Conservation (phyloP, 805 yeast species). For the Candida succiphila region DNA sequence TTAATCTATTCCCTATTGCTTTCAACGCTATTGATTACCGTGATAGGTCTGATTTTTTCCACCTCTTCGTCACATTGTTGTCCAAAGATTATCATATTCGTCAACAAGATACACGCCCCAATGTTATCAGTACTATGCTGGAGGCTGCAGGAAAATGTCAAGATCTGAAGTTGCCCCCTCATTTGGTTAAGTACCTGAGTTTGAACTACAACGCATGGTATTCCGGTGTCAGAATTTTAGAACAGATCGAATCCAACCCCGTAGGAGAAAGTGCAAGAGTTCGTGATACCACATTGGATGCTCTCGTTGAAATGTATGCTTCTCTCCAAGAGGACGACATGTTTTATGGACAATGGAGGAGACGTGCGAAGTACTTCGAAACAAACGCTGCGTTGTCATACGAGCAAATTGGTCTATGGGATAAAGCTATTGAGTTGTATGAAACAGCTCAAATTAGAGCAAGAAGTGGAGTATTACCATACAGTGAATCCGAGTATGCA, state of each 20-base stretch:
- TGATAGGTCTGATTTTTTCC: conserved; percentile 77
- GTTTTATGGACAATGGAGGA: conserved; percentile 97
- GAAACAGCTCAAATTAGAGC: conserved; percentile 97
- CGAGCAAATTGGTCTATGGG: conserved; percentile 95
- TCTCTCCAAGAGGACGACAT: conserved; percentile 88
- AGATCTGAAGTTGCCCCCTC: conserved; percentile 82
- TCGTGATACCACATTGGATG: conserved; percentile 80
- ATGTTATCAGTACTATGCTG: conserved; percentile 74
- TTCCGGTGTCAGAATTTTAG: conserved; percentile 76
- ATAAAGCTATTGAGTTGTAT: conserved; percentile 83
- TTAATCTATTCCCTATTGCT: conserved; percentile 71
- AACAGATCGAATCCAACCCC: conserved; percentile 41
- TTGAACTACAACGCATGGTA: conserved; percentile 87
- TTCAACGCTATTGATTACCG: conserved; percentile 66
- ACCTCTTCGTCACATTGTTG: conserved; percentile 65
- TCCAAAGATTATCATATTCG: conserved; percentile 91
- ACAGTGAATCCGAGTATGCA: conserved; percentile 89
- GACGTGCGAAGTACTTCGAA: conserved; percentile 89
- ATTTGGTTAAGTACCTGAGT: conserved; percentile 81
- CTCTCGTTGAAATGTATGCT: conserved; percentile 81
- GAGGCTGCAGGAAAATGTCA: conserved; percentile 76
- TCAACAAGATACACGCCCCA: conserved; percentile 78
- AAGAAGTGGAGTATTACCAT: conserved; percentile 88
- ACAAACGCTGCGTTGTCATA: conserved; percentile 88
- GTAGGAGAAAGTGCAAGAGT: conserved; percentile 59